Conservation (phyloP, 805 yeast genomes). For the Starmera quercuum region DNA sequence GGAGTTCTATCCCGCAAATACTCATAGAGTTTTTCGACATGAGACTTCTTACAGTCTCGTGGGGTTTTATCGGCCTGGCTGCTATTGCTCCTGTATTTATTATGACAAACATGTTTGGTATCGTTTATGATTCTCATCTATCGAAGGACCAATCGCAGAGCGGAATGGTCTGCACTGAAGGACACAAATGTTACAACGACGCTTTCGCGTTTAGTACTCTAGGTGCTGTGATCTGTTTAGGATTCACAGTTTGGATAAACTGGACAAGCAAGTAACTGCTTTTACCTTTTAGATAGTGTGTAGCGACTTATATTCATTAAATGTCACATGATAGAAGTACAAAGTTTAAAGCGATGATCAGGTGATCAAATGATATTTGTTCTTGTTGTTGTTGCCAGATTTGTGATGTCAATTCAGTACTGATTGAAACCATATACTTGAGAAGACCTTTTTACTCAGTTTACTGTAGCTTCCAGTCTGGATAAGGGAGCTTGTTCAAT, state of each 20-base stretch:
- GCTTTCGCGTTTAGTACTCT: conserved; percentile 33
- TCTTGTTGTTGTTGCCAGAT: too few relatives aligned
- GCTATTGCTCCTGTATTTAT: conserved; percentile 56
- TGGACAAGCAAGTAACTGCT: not conserved
- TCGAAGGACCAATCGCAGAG: conserved; percentile 7
- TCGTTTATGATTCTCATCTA: conserved; percentile 46
- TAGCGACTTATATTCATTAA: too few relatives aligned
- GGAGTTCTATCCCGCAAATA: conserved; percentile 69
- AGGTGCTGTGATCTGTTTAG: conserved; percentile 16
- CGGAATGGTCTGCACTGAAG: conserved; percentile 15
- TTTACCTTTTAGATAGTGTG: too few relatives aligned
- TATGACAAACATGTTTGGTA: conserved; percentile 58
- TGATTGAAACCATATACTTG: too few relatives aligned
- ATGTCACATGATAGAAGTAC: too few relatives aligned
- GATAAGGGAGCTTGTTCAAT: too few relatives aligned
- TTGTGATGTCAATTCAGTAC: too few relatives aligned
- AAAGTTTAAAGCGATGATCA: too few relatives aligned
- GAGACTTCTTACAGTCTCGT: conserved; percentile 55
- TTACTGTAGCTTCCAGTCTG: too few relatives aligned
- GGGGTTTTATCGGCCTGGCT: conserved; percentile 65
- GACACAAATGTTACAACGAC: conserved; percentile 26
- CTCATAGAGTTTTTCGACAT: conserved; percentile 72
- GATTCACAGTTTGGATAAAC: not conserved
- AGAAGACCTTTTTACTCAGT: too few relatives aligned
- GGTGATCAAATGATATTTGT: too few relatives aligned